phyloP scores from a whole-genome alignment of 2,329 filamentous ascomycete species.

The Akanthomyces uredinophilus region DNA sequence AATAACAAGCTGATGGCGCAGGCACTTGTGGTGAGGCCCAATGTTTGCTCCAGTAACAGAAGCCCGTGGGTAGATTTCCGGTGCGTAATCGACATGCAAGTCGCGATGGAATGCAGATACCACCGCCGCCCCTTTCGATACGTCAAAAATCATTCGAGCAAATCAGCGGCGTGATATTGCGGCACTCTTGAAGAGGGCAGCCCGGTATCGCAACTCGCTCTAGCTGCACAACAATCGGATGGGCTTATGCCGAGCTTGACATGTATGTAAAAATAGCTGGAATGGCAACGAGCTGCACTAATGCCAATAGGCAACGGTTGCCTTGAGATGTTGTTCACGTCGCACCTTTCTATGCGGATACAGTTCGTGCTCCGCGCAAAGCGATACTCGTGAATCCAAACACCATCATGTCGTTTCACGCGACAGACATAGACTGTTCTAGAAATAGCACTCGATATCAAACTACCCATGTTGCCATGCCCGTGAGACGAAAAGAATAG shows the following conservation, averaged over 20 bases:
- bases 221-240: neutral
- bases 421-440: neutral
- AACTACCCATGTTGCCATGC: neutral
- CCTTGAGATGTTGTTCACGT: neutral
- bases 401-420: neutral
- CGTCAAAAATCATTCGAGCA: neutral
- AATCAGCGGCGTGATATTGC: neutral
- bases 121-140: neutral
- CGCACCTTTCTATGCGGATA: neutral
- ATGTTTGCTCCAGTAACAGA: slow-evolving; percentile 6
- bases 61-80: neutral
- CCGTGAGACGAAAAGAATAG: neutral
- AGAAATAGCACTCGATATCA: neutral
- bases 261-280: neutral
- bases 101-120: slow-evolving; percentile 3
- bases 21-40: slow-evolving; percentile 9
- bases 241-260: neutral
- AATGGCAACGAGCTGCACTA: neutral
- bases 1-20: slow-evolving; percentile 2
- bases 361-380: neutral
- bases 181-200: neutral
- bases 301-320: neutral
- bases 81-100: slow-evolving; percentile 11
- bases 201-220: neutral
- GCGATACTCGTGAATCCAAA: neutral